phyloP scores from a whole-genome alignment of 2,329 filamentous ascomycete species.

The Emmonsiellopsis sp. region DNA sequence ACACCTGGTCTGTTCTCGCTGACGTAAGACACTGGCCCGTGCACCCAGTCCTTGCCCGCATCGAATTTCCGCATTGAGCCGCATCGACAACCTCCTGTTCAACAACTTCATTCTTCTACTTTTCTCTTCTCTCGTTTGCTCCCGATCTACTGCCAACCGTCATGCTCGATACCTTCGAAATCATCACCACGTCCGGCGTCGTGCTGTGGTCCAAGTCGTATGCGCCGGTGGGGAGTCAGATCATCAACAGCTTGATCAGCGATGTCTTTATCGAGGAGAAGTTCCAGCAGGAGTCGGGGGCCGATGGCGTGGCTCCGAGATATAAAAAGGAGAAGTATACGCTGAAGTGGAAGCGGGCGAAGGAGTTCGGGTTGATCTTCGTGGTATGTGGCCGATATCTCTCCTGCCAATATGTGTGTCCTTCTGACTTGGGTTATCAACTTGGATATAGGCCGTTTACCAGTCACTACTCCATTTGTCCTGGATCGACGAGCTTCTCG shows the following conservation, averaged over 20 bases:
- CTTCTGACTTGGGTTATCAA: background rate
- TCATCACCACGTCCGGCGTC: slow-evolving; percentile 89
- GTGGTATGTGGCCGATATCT: slow-evolving; percentile 51
- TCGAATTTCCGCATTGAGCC: background rate
- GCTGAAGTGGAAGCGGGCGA: slow-evolving; percentile 83
- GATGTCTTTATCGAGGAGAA: slow-evolving; percentile 98
- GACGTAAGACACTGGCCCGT: background rate
- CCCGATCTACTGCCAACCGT: slow-evolving; percentile 7
- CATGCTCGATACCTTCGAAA: slow-evolving; percentile 96
- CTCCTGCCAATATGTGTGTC: background rate
- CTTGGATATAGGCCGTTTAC: slow-evolving; percentile 70
- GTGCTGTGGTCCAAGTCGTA: slow-evolving; percentile 93
- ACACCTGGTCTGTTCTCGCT: background rate
- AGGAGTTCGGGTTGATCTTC: slow-evolving; percentile 91
- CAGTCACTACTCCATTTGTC: slow-evolving; percentile 88
- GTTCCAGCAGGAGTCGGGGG: slow-evolving; percentile 49
- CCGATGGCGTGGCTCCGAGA: slow-evolving; percentile 55
- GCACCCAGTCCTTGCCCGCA: background rate
- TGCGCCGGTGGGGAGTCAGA: slow-evolving; percentile 64
- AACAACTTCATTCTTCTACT: background rate
- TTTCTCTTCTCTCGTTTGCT: background rate
- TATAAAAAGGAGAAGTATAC: slow-evolving; percentile 93
- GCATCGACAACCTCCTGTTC: background rate
- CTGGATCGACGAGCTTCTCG: slow-evolving; percentile 94
- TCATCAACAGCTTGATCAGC: slow-evolving; percentile 90